Base-by-base conservation (phyloP, 2,329 filamentous ascomycete species). In the Onygenales sp. region DNA sequence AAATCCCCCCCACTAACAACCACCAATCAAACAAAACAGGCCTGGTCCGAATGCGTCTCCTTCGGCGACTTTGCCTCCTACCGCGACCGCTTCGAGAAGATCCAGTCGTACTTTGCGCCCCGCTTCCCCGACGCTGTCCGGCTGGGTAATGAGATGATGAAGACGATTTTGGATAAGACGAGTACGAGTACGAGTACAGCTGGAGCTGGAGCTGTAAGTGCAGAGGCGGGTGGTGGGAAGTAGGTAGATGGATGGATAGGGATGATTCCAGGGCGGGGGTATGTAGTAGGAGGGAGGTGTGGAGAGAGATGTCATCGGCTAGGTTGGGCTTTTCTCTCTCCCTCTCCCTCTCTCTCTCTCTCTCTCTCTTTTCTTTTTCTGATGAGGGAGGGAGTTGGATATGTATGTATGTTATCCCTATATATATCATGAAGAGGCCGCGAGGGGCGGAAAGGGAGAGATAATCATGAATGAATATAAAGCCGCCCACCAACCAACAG, bases 111-210 rank as follows among this genome's bases (percentile, higher is more conserved):
- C 75, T 98, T 98, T 70, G 84, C 90, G 67, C 89, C 90, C 2
- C 77, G 92, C 34, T 96, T 98, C 65, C 82, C 83, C 1, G 91
- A 94, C 66, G 93, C 93, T 5, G 88, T 85, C 51, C 83, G 85
- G 62, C 76, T 98, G 39, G 93, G 93, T 2, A 95, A 96, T 67
- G 86, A 91, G 67, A 98, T 98, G 93, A 94, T 98, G 71, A 90
- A 86, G 76, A 93, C 89, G 44, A 93, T 98, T 63, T 72, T 96
- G 61, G 87, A 92, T 72, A 92, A 88, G 69, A 86, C 85, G 27
- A 27, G 21, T 27, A 64, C 63, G 34, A 56, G 58, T 33, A 33
- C 14, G 14, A 21, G 39, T 44, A 5, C 33, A 37, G 27, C 45
- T 10, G 17, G 17, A 0, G 17, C 17, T 17, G 17, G 17, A 17